Evolutionary conservation across 768 basidiomycete species (phyloP), one percentile per base, ranked within the genome.

Genomic region (Russula abietina): DNA sequence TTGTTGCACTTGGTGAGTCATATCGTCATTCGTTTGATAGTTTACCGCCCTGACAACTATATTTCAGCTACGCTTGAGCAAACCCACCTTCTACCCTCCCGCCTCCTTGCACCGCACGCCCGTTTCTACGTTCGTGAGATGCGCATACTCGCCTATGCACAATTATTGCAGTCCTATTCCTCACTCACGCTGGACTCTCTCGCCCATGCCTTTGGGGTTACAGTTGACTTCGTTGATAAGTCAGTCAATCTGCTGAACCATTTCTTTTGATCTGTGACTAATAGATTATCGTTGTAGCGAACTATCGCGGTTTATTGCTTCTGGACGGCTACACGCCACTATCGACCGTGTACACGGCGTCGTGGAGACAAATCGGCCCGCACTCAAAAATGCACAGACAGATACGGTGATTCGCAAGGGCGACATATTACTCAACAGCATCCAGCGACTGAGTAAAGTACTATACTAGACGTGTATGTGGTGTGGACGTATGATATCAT

Each of bases 261-360:
- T 62, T 22, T 67, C 32, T 62, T 22, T 52, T 19, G 17, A 14
- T 10, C 11, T 0, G 3, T 43, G 67, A 58, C 61, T 66, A 26
- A 55, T 11, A 24, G 48, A 16, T 33, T 19, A 26, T 61, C 17
- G 1, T 52, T 48, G 16, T 69, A 94, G 92, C 68, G 95, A 99
- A 70, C 80, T 98, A 39, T 91, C 92, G 33, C 83, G 87, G 8
- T 96, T 98, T 77, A 98, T 99, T 68, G 88, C 94, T 17, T 83
- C 83, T 16, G 89, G 90, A 26, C 81, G 96, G 12, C 75, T 99
- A 55, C 86, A 91, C 70, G 90, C 88, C 68, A 85, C 86, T 1
- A 98, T 98, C 63, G 95, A 98, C 79, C 91, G 92, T 70, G 96
- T 98, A n/a, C 81, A 88, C 60, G 92, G 93, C 0, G 82, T 98